Base-by-base conservation (phyloP, 768 basidiomycete species). In the Naganishia vishniacii region DNA sequence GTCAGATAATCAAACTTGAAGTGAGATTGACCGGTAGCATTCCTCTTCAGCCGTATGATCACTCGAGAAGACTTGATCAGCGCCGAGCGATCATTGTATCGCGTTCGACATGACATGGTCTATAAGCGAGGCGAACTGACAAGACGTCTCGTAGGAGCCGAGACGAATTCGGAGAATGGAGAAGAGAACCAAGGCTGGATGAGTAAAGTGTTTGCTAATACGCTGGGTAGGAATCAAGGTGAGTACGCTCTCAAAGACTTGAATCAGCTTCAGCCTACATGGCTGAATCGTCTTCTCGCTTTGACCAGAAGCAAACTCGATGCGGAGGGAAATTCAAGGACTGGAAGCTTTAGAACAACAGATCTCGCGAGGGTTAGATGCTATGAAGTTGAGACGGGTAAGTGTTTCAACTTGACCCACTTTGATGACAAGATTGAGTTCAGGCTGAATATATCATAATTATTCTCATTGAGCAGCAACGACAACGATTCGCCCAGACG, bases 11-110 rank as follows among this genome's bases (percentile, higher is more conserved):
- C 12, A 28, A n/a, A 15, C 31, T 26, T n/a, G 11, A 32, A 28
- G 9, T 20, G 20, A 15, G 29, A 18, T 5, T 37, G 3, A 59
- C 25, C 32, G 34, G 7, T 37, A 37, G 6, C 23, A 18, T 49
- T 31, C 13, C 42, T 13, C 8, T 34, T 18, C 25, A 75, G 73
- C 34, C 69, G 72, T 9, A 23, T 48, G 13, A n/a, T 75, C 23
- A 62, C 69, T 0, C 68, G 74, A 23, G 68, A 71, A 31, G 75
- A 77, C 56, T 64, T 77, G 18, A 51, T 71, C 0, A 68, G 69
- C 53, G 74, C 73, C 2, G 75, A 77, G 63, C 61, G 72, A 51
- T 74, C 75, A 3, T 58, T 77, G 20, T 74, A 73, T 42, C 67
- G 74, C 2, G 69, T 75, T 23, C 59, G 75, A 20, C 73, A 75